phyloP scores from a whole-genome alignment of 345 rosid genomes.

The Citrus mangshanensis region DNA sequence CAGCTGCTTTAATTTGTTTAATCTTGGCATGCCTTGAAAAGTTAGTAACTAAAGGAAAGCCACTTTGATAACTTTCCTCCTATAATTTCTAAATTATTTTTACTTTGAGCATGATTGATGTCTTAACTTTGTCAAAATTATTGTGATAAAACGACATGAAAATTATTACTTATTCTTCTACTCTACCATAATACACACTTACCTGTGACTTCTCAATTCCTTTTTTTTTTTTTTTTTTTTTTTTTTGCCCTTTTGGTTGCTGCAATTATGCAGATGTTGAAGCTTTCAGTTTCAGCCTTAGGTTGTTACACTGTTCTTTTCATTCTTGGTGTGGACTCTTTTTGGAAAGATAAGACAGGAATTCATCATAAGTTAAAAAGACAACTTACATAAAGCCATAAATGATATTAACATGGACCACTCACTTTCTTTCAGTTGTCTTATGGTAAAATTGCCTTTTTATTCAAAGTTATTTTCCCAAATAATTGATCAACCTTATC shows the following conservation, averaged over 20 bases:
- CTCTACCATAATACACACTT: neutral
- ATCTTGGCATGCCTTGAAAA: slow-evolving; percentile 2
- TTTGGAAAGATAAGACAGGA: slow-evolving; percentile 4
- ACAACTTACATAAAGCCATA: neutral
- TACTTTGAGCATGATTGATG: neutral
- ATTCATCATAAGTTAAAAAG: neutral
- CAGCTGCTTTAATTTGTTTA: slow-evolving; percentile 11
- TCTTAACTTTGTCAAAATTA: neutral
- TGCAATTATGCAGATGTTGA: neutral
- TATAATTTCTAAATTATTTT: slow-evolving; percentile 7
- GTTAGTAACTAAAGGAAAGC: neutral
- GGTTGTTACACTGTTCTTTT: slow-evolving; percentile 1
- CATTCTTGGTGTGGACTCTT: neutral
- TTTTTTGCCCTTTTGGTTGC: neutral
- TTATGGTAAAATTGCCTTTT: neutral
- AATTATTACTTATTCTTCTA: neutral
- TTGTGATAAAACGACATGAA: neutral
- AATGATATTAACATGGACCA: neutral
- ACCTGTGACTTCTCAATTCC: neutral
- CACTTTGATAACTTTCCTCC: neutral
- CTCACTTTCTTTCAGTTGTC: neutral
- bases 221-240: too few relatives aligned
- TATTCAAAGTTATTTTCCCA: neutral
- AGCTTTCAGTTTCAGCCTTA: neutral
- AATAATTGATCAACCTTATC: neutral